These are phyloP conservation scores for Oryza rufipogon DNA, from an alignment of 176 grass and related monocot species.

Conservation along the genomic window DNA sequence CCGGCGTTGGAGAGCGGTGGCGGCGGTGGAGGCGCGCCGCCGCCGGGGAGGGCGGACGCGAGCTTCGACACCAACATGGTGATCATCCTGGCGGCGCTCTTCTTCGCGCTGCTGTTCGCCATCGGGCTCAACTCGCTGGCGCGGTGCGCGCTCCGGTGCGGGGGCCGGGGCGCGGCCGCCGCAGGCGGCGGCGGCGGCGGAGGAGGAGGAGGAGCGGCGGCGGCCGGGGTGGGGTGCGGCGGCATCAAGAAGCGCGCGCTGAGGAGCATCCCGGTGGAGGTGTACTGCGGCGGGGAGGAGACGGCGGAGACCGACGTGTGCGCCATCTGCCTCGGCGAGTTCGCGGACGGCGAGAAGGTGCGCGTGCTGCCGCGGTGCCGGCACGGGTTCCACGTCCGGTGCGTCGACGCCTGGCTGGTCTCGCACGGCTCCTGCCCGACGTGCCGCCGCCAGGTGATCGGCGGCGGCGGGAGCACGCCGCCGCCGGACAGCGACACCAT, in stretches of 20 bases:
- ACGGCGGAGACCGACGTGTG: conserved; percentile 47
- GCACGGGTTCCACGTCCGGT: conserved; percentile 75
- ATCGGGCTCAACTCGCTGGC: conserved; percentile 69
- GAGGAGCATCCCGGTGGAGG: conserved; percentile 67
- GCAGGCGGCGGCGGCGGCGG: background rate
- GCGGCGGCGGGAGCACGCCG: background rate
- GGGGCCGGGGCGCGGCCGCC: background rate
- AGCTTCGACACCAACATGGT: conserved; percentile 83
- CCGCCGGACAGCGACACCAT: conserved; percentile 8
- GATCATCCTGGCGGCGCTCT: conserved; percentile 73
- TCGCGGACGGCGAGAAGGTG: conserved; percentile 72
- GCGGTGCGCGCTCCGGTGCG: conserved; percentile 61
- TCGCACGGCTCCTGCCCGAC: conserved; percentile 77
- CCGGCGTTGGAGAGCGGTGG: background rate
- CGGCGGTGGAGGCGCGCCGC: conserved; percentile 12
- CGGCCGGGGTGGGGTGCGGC: background rate
- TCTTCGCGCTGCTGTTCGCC: conserved; percentile 65
- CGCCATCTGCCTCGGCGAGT: conserved; percentile 86
- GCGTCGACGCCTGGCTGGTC: conserved; percentile 76
- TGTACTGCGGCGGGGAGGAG: conserved; percentile 40
- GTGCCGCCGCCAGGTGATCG: conserved; percentile 55
- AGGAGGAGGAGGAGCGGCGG: no score
- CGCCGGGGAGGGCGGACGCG: background rate
- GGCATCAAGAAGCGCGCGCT: conserved; percentile 67
- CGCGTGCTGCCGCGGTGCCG: conserved; percentile 72